phyloP scores from a whole-genome alignment of 352 stramenopile species.

The Elongisporangium anandrum region DNA sequence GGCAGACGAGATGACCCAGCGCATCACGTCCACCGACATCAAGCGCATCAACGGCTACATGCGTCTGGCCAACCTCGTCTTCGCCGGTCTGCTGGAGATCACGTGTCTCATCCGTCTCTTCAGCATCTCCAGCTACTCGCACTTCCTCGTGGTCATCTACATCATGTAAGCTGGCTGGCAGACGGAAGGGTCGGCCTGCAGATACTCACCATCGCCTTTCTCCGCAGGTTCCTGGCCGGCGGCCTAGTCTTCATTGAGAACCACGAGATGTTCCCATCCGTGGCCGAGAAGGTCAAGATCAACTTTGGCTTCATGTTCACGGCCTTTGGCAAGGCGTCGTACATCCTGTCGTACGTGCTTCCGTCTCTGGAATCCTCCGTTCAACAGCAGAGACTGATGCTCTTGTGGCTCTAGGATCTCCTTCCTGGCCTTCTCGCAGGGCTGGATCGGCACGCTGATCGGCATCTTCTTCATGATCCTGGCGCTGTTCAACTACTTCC shows the following conservation, averaged over 20 bases:
- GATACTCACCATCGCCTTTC: not conserved
- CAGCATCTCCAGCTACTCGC: conserved; percentile 64
- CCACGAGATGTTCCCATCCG: conserved; percentile 75
- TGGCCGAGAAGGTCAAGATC: conserved; percentile 74
- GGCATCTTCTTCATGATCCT: conserved; percentile 72
- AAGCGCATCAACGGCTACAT: conserved; percentile 85
- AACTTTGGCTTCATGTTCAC: conserved; percentile 91
- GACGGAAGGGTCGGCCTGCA: not conserved
- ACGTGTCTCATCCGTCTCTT: conserved; percentile 82
- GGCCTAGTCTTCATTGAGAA: conserved; percentile 82
- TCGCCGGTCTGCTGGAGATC: conserved; percentile 50
- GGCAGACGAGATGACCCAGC: conserved; percentile 63
- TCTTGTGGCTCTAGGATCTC: conserved; percentile 44
- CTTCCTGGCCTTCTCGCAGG: conserved; percentile 78
- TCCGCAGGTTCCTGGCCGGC: conserved; percentile 45
- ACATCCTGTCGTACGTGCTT: conserved; percentile 70
- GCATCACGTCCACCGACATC: conserved; percentile 77
- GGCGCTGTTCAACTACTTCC: conserved; percentile 85
- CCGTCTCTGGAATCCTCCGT: not conserved
- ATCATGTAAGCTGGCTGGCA: conserved; percentile 62
- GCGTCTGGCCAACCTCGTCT: conserved; percentile 72
- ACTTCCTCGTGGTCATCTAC: conserved; percentile 84
- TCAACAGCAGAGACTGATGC: conserved; percentile 3
- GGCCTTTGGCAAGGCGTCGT: conserved; percentile 72
- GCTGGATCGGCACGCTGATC: conserved; percentile 72